Conservation (phyloP, 1,139 yeast species). For the Saccharomyces pastorianus region DNA sequence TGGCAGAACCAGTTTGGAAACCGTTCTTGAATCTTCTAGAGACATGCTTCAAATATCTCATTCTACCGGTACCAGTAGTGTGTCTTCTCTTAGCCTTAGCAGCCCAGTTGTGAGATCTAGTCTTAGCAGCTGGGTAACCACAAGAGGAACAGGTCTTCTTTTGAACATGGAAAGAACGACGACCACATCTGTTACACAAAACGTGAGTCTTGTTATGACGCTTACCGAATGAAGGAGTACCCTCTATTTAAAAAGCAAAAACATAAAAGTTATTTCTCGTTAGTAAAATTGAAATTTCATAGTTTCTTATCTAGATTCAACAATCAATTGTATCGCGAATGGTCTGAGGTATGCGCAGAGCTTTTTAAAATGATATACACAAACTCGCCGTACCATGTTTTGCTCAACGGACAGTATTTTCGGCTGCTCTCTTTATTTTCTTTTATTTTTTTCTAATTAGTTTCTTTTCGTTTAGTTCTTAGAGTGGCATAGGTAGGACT, state of each 20-base stretch:
- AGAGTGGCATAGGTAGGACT: too few species aligned
- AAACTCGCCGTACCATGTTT: too few species aligned
- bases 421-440: too few species aligned
- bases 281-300: background rate
- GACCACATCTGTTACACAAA: conserved; percentile 98
- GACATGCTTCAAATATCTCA: conserved; percentile 95
- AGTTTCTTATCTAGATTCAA: too few species aligned
- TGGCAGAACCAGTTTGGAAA: conserved; percentile 83
- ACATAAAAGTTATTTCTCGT: background rate
- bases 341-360: too few species aligned
- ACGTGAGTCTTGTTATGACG: conserved; percentile 99
- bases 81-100: conserved; percentile 98
- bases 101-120: conserved; percentile 99
- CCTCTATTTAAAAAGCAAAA: conserved; percentile 53
- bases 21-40: conserved; percentile 98
- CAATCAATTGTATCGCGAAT: too few species aligned
- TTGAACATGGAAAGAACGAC: conserved; percentile 98
- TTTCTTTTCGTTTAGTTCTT: too few species aligned
- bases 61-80: conserved; percentile 99
- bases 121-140: conserved; percentile 99
- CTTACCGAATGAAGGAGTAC: conserved; percentile 99
- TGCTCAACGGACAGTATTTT: too few species aligned
- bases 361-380: too few species aligned
- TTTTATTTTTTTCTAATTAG: too few species aligned
- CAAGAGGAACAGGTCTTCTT: conserved; percentile 98